Percentiles rank a stretch among this genome's conserved stretches.
Conservation (phyloP, 352 stramenopile genomes). For the Phytophthora ohioensis region DNA sequence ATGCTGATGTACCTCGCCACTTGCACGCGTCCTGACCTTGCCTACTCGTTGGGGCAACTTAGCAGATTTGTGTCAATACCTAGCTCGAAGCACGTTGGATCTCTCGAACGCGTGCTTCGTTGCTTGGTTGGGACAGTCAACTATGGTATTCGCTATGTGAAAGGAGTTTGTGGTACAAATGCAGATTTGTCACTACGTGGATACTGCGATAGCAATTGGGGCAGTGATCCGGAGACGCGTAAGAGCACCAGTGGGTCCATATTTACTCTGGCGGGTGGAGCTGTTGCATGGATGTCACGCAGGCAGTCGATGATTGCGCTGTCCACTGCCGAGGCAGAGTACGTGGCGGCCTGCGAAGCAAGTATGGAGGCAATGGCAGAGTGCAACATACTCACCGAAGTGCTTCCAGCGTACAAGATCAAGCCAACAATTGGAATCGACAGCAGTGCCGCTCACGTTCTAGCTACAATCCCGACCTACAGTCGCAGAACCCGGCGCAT, state of each 20-base stretch:
- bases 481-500: no score
- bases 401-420: no score
- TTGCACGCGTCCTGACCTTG: constrained; percentile 1
- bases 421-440: no score
- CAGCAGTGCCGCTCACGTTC: no score
- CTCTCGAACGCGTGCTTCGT: not conserved
- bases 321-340: constrained; percentile 4
- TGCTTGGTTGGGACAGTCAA: constrained; percentile 5
- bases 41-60: constrained; percentile 2
- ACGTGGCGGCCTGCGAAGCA: not conserved
- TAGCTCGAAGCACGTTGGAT: not conserved
- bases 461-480: no score
- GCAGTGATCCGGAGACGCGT: not conserved
- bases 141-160: constrained; percentile 3
- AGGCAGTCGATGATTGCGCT: not conserved
- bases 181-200: not conserved
- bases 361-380: no score
- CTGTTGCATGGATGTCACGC: constrained; percentile 4
- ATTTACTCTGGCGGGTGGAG: constrained; percentile 2
- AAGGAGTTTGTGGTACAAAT: not conserved
- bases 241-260: constrained; percentile 10
- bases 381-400: no score
- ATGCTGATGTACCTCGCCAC: constrained; percentile 12
- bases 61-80: constrained; percentile 11
- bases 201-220: constrained; percentile 9